Conservation (phyloP, 768 basidiomycete species). For the Mycena alexandri region DNA sequence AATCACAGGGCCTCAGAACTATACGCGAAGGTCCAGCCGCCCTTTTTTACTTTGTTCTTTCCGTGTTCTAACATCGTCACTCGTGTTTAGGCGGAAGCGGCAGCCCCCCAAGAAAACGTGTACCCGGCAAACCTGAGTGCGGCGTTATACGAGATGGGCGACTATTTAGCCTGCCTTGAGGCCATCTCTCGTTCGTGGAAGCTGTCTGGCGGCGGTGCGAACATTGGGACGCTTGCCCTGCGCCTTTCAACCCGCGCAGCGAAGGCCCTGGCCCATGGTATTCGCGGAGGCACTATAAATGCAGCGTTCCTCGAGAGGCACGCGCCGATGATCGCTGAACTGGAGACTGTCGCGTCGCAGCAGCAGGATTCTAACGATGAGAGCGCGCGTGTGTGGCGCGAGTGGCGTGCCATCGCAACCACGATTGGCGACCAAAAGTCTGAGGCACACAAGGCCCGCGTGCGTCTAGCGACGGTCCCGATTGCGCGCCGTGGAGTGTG, state of each 20-base stretch:
- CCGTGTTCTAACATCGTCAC: background rate
- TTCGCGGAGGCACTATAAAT: slow-evolving; percentile 36
- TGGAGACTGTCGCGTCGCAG: slow-evolving; percentile 22
- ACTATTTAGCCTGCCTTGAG: slow-evolving; percentile 38
- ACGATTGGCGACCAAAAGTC: slow-evolving; percentile 6
- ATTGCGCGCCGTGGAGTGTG: slow-evolving; percentile 24
- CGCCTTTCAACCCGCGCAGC: slow-evolving; percentile 41
- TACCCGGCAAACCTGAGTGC: slow-evolving; percentile 48
- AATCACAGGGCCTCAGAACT: slow-evolving; percentile 29
- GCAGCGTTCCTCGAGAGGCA: background rate
- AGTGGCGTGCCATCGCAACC: slow-evolving; percentile 35
- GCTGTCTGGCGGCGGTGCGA: slow-evolving; percentile 8
- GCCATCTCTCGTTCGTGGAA: slow-evolving; percentile 41
- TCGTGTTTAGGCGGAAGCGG: slow-evolving; percentile 39
- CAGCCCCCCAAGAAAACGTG: slow-evolving; percentile 37
- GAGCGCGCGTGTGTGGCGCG: slow-evolving; percentile 35
- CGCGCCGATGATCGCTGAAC: slow-evolving; percentile 22
- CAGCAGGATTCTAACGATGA: slow-evolving; percentile 1
- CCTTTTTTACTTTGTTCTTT: background rate
- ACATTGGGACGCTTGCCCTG: slow-evolving; percentile 29
- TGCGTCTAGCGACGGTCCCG: slow-evolving; percentile 6
- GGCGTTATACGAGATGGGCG: slow-evolving; percentile 45
- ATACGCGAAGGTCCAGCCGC: slow-evolving; percentile 31
- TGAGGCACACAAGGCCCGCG: slow-evolving; percentile 12
- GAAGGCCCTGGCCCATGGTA: slow-evolving; percentile 41